Conservation (phyloP, 805 yeast species). For the Barnettozyma botsteinii region DNA sequence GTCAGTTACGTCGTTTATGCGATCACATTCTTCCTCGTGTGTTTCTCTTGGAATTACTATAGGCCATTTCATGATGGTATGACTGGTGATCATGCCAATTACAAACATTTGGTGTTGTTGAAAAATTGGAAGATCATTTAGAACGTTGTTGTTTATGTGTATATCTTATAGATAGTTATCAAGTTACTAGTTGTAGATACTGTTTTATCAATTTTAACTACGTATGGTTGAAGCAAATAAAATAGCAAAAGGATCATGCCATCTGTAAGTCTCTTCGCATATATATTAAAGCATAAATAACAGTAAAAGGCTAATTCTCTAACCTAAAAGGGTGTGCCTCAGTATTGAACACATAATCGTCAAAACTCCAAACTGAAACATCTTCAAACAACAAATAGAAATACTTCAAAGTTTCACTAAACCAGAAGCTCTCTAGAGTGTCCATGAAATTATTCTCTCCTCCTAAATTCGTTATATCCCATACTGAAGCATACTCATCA, state of each 20-base stretch:
- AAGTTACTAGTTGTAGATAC: neutral
- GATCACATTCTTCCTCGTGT: conserved; percentile 42
- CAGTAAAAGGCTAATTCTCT: too few species aligned
- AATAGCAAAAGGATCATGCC: too few species aligned
- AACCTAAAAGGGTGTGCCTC: conserved; percentile 55
- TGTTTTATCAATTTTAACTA: too few species aligned
- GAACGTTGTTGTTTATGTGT: too few species aligned
- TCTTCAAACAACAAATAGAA: conserved; percentile 45
- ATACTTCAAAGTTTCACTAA: conserved; percentile 55
- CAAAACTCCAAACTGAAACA: conserved; percentile 37
- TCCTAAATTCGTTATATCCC: conserved; percentile 30
- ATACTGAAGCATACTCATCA: conserved; percentile 34
- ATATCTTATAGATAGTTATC: too few species aligned
- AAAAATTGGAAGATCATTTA: conserved; percentile 43
- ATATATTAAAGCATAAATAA: too few species aligned
- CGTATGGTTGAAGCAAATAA: too few species aligned
- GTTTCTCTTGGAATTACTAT: conserved; percentile 54
- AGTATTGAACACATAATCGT: conserved; percentile 52
- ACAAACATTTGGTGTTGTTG: conserved; percentile 46
- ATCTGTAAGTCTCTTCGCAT: too few species aligned
- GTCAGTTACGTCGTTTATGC: conserved; percentile 34
- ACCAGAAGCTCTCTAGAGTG: conserved; percentile 46
- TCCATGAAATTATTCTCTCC: conserved; percentile 23
- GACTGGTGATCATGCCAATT: conserved; percentile 48
- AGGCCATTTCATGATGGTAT: conserved; percentile 79